Evolutionary conservation across 768 basidiomycete species (phyloP).

Genomic region (Psilocybe subaeruginosa): DNA sequence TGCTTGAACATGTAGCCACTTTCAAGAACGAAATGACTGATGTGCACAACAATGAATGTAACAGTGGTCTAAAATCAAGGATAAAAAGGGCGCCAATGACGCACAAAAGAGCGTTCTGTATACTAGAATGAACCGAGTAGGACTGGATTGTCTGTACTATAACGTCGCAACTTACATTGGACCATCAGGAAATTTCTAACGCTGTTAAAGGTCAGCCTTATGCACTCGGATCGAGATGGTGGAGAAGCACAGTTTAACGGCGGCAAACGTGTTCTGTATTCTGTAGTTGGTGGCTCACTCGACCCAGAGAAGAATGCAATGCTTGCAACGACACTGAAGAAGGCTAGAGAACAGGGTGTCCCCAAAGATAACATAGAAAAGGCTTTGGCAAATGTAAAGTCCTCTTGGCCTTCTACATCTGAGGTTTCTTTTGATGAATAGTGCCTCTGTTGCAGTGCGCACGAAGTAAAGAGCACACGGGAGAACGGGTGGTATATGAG

Average conservation of each 20-base stretch:
- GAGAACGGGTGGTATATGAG: slow-evolving; percentile 59
- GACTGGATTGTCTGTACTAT: slow-evolving; percentile 19
- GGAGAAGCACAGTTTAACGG: slow-evolving; percentile 1
- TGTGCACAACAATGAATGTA: not conserved
- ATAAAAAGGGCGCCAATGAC: slow-evolving; percentile 69
- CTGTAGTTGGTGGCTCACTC: slow-evolving; percentile 55
- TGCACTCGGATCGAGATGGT: not conserved
- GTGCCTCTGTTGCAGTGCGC: slow-evolving; percentile 38
- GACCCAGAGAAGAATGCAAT: slow-evolving; percentile 58
- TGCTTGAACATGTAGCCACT: too few species aligned
- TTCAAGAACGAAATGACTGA: not conserved
- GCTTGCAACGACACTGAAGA: slow-evolving; percentile 56
- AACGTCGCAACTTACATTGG: not conserved
- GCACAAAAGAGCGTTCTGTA: slow-evolving; percentile 61
- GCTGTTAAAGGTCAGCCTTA: slow-evolving; percentile 58
- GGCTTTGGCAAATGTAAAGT: slow-evolving; percentile 54
- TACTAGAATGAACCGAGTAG: slow-evolving; percentile 56
- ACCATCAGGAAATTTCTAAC: slow-evolving; percentile 56
- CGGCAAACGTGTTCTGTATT: not conserved
- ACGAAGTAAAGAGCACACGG: slow-evolving; percentile 48
- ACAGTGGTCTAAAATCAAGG: slow-evolving; percentile 81
- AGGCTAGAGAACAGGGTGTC: slow-evolving; percentile 58
- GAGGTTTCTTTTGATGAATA: not conserved
- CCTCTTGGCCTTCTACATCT: not conserved
- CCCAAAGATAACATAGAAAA: slow-evolving; percentile 73